These are phyloP conservation scores for Mucor irregularis DNA, from an alignment of 371 early-diverging fungal genomes.

Conservation along the genomic window DNA sequence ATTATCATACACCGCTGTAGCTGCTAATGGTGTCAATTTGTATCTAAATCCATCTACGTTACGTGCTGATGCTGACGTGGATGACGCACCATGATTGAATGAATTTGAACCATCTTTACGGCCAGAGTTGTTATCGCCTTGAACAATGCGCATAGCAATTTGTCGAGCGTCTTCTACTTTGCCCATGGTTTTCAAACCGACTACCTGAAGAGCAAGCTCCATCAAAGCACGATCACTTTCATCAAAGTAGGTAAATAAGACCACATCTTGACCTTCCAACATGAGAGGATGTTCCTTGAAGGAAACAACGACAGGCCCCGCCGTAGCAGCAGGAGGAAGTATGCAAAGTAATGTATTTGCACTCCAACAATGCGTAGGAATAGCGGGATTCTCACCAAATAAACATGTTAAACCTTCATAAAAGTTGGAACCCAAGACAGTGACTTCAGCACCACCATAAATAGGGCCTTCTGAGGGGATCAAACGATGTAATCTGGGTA, in stretches of 20 bases:
- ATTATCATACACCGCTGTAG: conserved; percentile 36
- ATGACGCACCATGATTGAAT: conserved; percentile 20
- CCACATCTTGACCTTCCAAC: conserved; percentile 51
- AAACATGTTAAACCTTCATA: conserved; percentile 64
- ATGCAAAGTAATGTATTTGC: conserved; percentile 68
- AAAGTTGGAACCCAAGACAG: conserved; percentile 70
- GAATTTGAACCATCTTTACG: not conserved
- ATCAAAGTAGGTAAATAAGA: conserved; percentile 60
- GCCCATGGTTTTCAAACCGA: conserved; percentile 70
- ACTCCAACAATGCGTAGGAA: conserved; percentile 65
- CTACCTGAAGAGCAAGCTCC: conserved; percentile 76
- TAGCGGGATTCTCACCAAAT: conserved; percentile 69
- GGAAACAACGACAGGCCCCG: conserved; percentile 70
- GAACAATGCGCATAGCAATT: conserved; percentile 67
- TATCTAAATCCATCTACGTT: conserved; percentile 13
- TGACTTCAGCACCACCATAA: conserved; percentile 73
- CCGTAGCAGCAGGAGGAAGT: conserved; percentile 66
- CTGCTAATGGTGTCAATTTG: conserved; percentile 28
- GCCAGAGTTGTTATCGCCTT: conserved; percentile 47
- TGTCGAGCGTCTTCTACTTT: conserved; percentile 61
- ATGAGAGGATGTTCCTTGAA: conserved; percentile 57
- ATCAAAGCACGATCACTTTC: conserved; percentile 77
- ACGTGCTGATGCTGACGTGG: conserved; percentile 6
- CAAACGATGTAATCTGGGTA: conserved; percentile 52
- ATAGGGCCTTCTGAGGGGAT: conserved; percentile 73